These are phyloP conservation scores for Schizonepeta tenuifolia DNA, from an alignment of 257 asterid genomes.

Conservation along the genomic window DNA sequence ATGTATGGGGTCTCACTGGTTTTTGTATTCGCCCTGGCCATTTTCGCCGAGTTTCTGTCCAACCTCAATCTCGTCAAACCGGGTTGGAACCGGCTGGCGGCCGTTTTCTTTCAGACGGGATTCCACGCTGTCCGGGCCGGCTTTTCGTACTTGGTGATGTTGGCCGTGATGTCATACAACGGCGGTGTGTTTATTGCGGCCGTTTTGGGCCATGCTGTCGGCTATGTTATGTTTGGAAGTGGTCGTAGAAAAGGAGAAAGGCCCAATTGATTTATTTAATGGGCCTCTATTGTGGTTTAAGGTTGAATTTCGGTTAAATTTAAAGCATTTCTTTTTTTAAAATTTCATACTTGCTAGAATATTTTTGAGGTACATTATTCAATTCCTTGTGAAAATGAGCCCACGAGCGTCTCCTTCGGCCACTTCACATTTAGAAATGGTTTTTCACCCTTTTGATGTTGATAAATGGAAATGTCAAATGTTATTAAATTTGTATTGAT, in stretches of 20 bases:
- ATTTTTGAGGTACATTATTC: background rate
- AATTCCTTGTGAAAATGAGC: background rate
- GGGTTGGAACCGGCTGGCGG: constrained; percentile 53
- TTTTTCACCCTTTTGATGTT: background rate
- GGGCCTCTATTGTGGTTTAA: background rate
- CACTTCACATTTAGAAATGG: background rate
- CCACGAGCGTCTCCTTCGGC: background rate
- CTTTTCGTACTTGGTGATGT: constrained; percentile 66
- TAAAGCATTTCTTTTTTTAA: background rate
- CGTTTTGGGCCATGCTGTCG: constrained; percentile 70
- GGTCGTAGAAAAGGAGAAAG: constrained; percentile 38
- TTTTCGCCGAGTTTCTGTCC: constrained; percentile 57
- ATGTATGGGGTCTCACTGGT: constrained; percentile 70
- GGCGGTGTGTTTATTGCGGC: constrained; percentile 77
- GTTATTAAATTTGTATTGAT: background rate
- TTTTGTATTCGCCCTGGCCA: constrained; percentile 59
- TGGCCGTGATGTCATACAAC: constrained; percentile 77
- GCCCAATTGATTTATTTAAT: constrained; percentile 1
- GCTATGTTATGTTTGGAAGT: constrained; percentile 61
- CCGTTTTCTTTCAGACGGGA: constrained; percentile 57
- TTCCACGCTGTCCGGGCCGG: constrained; percentile 72
- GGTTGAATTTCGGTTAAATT: too few relatives aligned
- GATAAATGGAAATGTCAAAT: background rate
- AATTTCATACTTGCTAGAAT: background rate
- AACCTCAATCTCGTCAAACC: constrained; percentile 58